Evolutionary conservation across 495 filamentous ascomycete species (phyloP), one percentile per base, ranked within the genome.

Genomic region (Neurospora hispaniola): DNA sequence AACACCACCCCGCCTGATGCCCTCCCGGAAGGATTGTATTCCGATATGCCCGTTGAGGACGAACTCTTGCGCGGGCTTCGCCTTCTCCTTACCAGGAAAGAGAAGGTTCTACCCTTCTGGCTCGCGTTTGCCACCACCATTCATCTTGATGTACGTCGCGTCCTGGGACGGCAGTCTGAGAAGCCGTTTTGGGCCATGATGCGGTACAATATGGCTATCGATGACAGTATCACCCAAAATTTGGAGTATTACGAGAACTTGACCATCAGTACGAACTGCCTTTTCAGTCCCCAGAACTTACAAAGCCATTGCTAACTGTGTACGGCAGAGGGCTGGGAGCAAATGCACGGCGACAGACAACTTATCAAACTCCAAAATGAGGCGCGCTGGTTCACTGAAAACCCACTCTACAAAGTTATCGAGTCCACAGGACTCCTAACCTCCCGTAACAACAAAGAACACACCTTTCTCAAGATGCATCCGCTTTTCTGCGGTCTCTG

Each of bases 401-500:
- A 62, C 54, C 54, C 54, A 23, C 54, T 62, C 16, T 62, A 62
- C 27, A 62, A 62, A 18, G 54, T 62, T 27, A 62, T 62, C 27
- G 23, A 62, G 27, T 62, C 54, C 27, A 62, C 54, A 18, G 54
- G 54, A 9, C 27, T 62, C 6, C 14, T 62, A 62, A 62, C 54
- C 54, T 62, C 54, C 5, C 54, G 27, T 62, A 9, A 62, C 27
- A 35, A 62, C 27, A 62, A 62, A 35, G 54, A 62, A 62, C 54
- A 44, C 12, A 66, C 42, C 3, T 40, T 71, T 14, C 46, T 71
- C 6, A 71, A 59, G 18, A 44, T 44, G 43, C 70, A 71, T 41
- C 70, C 44, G 46, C 44, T 71, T 35, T 71, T 59, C 38, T 71
- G 70, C 18, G 70, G 70, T 12, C 38, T 71, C 27, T 71, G 70